Evolutionary conservation across 352 stramenopile genomes (phyloP), one percentile per base, ranked within the genome.

Genomic region (Hyaloperonospora arabidopsidis): DNA sequence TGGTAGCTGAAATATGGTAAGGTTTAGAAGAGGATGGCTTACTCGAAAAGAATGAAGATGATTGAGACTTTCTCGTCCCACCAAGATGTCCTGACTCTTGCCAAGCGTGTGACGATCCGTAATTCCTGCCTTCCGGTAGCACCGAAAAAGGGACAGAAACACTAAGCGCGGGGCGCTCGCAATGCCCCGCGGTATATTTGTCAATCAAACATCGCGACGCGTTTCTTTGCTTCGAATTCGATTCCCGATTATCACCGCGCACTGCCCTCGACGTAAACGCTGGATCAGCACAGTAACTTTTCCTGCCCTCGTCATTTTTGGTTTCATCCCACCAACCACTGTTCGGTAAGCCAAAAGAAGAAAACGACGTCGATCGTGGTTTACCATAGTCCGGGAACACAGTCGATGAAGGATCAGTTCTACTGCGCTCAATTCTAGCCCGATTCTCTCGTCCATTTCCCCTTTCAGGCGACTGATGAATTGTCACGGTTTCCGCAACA

Each of bases 71-170:
- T 43, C 19, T 59, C 60, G 57, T 61, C 14, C 44, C 59, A 21
- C 52, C 49, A 43, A 23, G 25, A 61, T 61, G 57, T 40, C 23
- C n/a, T 13, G 19, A 41, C 10, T 32, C 63, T 21, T 61, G 56
- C 14, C 38, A 19, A 41, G 32, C 18, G 19, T 61, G 45, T 36
- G 44, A 59, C 21, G 54, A 57, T 4, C 23, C 45, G n/a, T 51
- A 29, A 38, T 45, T 46, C 60, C 35, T 43, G n/a, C 51, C 48
- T 36, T 62, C 61, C 43, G 46, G 23, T 15, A 61, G 34, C 14
- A 45, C 63, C 32, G 57, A 67, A 45, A 81, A 81, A 1, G 78
- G 86, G 5, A 63, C 59, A 35, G 76, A 74, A 19, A 75, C 74
- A 56, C 86, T 74, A 13, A 86, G 67, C 8, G 28, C 52, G 21